Percentiles rank a stretch among this genome's conserved stretches.
These are phyloP conservation scores for Myriosclerotinia scirpicola DNA, from an alignment of 2,329 filamentous ascomycete species.

Conservation along the genomic window DNA sequence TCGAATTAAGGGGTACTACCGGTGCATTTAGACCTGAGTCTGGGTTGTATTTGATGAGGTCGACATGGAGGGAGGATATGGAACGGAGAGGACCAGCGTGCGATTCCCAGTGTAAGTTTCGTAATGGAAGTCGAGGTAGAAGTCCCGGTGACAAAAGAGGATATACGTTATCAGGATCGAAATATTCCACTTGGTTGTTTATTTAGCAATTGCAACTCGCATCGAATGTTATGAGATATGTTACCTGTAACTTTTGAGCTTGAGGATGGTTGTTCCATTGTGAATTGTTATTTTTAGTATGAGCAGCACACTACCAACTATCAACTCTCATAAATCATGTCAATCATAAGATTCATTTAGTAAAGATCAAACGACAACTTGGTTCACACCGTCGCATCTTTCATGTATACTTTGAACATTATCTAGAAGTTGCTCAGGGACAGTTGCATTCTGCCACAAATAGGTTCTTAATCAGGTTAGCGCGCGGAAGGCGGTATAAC, in stretches of 20 bases:
- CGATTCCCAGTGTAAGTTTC: conserved; percentile 96
- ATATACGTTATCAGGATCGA: conserved; percentile 88
- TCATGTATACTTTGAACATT: conserved; percentile 4
- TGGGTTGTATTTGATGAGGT: conserved; percentile 65
- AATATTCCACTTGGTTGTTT: conserved; percentile 75
- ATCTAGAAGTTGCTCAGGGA: not conserved
- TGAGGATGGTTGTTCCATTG: conserved; percentile 66
- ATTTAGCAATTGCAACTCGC: conserved; percentile 24
- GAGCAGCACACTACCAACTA: not conserved
- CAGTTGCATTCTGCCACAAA: not conserved
- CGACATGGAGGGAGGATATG: conserved; percentile 88
- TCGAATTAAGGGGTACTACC: conserved; percentile 40
- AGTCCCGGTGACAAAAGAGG: conserved; percentile 77
- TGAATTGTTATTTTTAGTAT: conserved; percentile 29
- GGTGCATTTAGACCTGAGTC: conserved; percentile 43
- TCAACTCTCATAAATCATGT: conserved; percentile 12
- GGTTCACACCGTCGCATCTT: conserved; percentile 11
- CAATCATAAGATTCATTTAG: conserved; percentile 18
- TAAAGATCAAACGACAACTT: conserved; percentile 4
- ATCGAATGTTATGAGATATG: not conserved
- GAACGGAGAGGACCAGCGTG: conserved; percentile 87
- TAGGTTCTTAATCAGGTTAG: not conserved
- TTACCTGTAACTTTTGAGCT: conserved; percentile 77
- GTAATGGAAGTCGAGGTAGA: conserved; percentile 75
- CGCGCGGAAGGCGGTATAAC: not conserved